These are phyloP conservation scores for Blastomyces percursus DNA, from an alignment of 2,329 filamentous ascomycete species.

Conservation along the genomic window DNA sequence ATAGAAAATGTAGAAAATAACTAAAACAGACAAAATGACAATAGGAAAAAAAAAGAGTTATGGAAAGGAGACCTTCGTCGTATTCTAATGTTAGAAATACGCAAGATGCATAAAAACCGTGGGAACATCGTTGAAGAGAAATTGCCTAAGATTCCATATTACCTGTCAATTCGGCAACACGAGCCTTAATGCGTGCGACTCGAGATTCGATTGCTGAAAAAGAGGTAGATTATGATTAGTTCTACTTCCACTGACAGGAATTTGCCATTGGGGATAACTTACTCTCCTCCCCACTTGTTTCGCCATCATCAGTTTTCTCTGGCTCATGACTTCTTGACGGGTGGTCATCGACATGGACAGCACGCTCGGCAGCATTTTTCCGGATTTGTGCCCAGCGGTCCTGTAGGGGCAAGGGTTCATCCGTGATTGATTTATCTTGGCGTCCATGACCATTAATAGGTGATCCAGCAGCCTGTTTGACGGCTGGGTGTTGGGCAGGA, in stretches of 20 bases:
- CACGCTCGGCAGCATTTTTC: constrained; percentile 82
- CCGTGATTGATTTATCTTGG: constrained; percentile 14
- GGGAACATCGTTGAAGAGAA: constrained; percentile 7
- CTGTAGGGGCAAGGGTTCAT: constrained; percentile 32
- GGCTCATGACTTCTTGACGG: constrained; percentile 47
- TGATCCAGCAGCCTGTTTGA: background rate
- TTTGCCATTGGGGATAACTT: constrained; percentile 35
- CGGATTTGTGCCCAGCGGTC: constrained; percentile 95
- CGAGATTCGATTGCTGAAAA: constrained; percentile 81
- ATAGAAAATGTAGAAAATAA: background rate
- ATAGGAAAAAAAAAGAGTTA: background rate
- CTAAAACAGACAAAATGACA: background rate
- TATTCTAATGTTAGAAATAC: background rate
- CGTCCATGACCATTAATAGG: constrained; percentile 14
- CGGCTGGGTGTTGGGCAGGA: constrained; percentile 10
- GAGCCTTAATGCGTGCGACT: constrained; percentile 93
- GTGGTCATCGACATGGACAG: constrained; percentile 56
- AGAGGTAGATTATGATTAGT: background rate
- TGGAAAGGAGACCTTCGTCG: background rate
- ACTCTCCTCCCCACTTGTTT: constrained; percentile 94
- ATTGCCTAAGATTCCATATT: constrained; percentile 52
- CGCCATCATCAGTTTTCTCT: constrained; percentile 61
- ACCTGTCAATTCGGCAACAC: constrained; percentile 85
- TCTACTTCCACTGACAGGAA: background rate
- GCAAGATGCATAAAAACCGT: background rate